These are phyloP conservation scores for Penicillium coprophilum DNA, from an alignment of 495 filamentous ascomycete species.

Conservation along the genomic window DNA sequence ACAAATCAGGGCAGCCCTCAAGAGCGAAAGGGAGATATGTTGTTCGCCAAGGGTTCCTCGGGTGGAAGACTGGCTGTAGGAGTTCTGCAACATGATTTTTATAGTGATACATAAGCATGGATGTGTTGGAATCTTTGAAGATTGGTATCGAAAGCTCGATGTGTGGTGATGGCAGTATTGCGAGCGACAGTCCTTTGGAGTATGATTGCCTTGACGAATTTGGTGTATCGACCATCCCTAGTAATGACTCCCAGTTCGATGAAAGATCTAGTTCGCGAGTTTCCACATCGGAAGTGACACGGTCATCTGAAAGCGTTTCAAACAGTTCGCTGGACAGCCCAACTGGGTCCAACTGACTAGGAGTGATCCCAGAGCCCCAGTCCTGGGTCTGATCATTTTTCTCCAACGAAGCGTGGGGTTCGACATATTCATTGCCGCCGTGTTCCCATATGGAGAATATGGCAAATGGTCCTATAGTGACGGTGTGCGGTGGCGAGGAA, in stretches of 20 bases:
- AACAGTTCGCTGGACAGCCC: neutral
- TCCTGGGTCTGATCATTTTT: neutral
- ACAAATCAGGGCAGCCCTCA: conserved; percentile 9
- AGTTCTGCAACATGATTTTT: conserved; percentile 16
- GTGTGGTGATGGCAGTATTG: neutral
- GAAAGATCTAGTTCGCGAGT: neutral
- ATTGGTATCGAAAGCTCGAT: conserved; percentile 5
- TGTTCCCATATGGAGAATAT: neutral
- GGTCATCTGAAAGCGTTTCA: neutral
- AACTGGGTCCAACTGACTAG: neutral
- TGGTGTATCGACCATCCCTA: neutral
- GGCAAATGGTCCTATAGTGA: conserved; percentile 10
- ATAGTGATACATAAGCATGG: conserved; percentile 17
- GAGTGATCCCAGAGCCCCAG: neutral
- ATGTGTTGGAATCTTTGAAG: conserved; percentile 3
- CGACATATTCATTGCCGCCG: neutral
- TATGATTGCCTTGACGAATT: neutral
- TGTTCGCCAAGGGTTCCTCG: conserved; percentile 16
- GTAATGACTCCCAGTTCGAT: neutral
- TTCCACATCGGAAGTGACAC: neutral
- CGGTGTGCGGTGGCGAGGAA: neutral
- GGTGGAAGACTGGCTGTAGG: conserved; percentile 14
- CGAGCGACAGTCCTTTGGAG: neutral
- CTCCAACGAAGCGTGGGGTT: neutral
- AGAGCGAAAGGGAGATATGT: conserved; percentile 15